phyloP scores from a whole-genome alignment of 2,329 filamentous ascomycete species.

The Clonostachys sp. region DNA sequence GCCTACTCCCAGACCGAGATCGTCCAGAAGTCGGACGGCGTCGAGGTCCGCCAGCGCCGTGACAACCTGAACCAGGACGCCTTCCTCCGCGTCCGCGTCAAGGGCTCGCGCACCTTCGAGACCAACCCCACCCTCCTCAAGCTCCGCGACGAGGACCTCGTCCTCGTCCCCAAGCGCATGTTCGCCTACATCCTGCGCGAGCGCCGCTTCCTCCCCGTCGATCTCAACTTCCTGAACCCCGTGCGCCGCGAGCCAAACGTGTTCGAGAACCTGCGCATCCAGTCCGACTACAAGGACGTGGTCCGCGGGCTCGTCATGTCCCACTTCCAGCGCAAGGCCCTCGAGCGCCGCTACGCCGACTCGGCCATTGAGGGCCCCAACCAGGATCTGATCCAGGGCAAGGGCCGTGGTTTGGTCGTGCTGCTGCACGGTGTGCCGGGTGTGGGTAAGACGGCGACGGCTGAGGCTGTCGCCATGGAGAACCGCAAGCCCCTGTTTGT shows the following conservation, averaged over 20 bases:
- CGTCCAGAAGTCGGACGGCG: slow-evolving; percentile 26
- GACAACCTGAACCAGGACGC: slow-evolving; percentile 25
- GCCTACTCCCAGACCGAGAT: slow-evolving; percentile 25
- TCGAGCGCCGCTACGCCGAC: slow-evolving; percentile 24
- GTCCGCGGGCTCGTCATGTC: slow-evolving; percentile 31
- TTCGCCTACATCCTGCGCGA: slow-evolving; percentile 34
- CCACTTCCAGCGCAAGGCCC: slow-evolving; percentile 31
- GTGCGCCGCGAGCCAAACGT: slow-evolving; percentile 26
- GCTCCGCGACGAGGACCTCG: slow-evolving; percentile 17
- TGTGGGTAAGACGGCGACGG: slow-evolving; percentile 43
- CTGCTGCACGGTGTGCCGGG: slow-evolving; percentile 41
- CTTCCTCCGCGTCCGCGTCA: slow-evolving; percentile 25
- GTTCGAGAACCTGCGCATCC: slow-evolving; percentile 33
- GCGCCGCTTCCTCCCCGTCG: slow-evolving; percentile 29
- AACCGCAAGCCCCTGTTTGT: slow-evolving; percentile 38
- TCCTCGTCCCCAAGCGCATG: slow-evolving; percentile 32
- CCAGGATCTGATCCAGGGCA: slow-evolving; percentile 38
- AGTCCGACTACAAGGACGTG: slow-evolving; percentile 33
- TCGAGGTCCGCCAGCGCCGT: slow-evolving; percentile 27
- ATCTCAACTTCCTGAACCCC: slow-evolving; percentile 24
- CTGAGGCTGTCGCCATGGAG: slow-evolving; percentile 33
- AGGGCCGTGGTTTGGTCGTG: slow-evolving; percentile 36
- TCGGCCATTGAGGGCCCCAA: slow-evolving; percentile 14
- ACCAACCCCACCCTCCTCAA: slow-evolving; percentile 19
- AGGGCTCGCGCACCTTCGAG: slow-evolving; percentile 26